Conservation (phyloP, 2,329 filamentous ascomycete genomes). For the Nothophoma quercina region DNA sequence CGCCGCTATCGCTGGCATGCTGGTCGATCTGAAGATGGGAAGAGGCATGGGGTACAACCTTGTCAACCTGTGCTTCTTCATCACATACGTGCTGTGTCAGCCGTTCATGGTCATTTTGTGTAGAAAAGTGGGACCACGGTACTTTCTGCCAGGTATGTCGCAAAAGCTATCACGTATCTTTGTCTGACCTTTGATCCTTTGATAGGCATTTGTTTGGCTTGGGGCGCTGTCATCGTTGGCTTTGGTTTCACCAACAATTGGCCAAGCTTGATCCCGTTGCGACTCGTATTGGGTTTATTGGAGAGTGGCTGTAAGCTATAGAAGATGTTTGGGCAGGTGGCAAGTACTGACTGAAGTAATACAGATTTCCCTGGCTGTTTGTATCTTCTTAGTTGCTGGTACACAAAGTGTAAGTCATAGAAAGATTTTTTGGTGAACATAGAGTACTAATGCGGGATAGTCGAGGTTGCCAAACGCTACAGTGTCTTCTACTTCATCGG, state of each 20-base stretch:
- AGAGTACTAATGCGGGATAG: conserved; percentile 10
- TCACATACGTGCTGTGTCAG: conserved; percentile 35
- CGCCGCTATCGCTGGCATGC: conserved; percentile 38
- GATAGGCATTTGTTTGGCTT: conserved; percentile 26
- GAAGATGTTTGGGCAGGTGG: too few species aligned
- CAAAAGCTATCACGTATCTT: rapidly evolving
- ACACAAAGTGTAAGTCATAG: conserved; percentile 30
- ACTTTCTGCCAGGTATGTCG: conserved; percentile 26
- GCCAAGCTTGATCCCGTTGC: conserved; percentile 27
- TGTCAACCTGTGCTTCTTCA: conserved; percentile 38
- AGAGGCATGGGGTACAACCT: conserved; percentile 30
- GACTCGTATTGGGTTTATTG: conserved; percentile 28
- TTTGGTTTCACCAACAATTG: conserved; percentile 36
- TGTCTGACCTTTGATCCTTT: not conserved
- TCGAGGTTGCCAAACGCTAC: conserved; percentile 33
- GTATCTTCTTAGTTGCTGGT: conserved; percentile 33
- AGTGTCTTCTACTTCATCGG: conserved; percentile 37
- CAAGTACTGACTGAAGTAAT: too few species aligned
- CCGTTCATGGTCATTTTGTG: conserved; percentile 32
- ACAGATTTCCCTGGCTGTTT: conserved; percentile 35
- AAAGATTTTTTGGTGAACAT: not conserved
- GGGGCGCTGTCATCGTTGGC: conserved; percentile 34
- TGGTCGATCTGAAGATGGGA: conserved; percentile 27
- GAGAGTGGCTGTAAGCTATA: conserved; percentile 34
- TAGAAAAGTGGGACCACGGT: conserved; percentile 30